These are phyloP conservation scores for Fusarium pilosicola DNA, from an alignment of 2,329 filamentous ascomycete species.

Conservation along the genomic window DNA sequence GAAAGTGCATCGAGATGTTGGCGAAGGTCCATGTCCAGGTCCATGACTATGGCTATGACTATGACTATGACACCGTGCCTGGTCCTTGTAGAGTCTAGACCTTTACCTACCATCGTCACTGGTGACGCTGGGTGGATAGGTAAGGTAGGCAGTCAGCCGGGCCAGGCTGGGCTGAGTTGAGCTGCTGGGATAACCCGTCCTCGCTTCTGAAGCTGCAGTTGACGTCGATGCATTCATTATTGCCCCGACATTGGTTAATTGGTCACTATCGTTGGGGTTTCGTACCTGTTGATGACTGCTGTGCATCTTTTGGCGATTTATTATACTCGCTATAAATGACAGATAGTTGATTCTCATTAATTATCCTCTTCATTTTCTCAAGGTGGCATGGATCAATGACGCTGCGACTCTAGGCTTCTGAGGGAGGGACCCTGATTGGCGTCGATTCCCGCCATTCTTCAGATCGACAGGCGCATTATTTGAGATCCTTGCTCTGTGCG, in stretches of 20 bases:
- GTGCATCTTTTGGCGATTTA: neutral
- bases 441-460: neutral
- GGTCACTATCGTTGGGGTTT: neutral
- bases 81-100: constrained; percentile 5
- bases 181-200: neutral
- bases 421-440: constrained; percentile 33
- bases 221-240: neutral
- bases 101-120: neutral
- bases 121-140: constrained; percentile 11
- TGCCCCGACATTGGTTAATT: neutral
- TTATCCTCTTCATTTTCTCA: neutral
- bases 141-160: neutral
- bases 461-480: constrained; percentile 14
- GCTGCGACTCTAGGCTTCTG: neutral
- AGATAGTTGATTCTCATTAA: neutral
- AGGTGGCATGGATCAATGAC: constrained; percentile 23
- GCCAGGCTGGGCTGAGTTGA: neutral
- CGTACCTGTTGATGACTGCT: neutral
- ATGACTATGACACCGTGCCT: constrained; percentile 9
- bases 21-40: neutral
- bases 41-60: neutral
- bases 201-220: neutral
- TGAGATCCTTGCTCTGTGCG: neutral
- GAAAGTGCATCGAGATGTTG: constrained; percentile 15
- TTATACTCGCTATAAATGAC: no score